phyloP scores from a whole-genome alignment of 805 yeast species.

The Candida parachauliodes region DNA sequence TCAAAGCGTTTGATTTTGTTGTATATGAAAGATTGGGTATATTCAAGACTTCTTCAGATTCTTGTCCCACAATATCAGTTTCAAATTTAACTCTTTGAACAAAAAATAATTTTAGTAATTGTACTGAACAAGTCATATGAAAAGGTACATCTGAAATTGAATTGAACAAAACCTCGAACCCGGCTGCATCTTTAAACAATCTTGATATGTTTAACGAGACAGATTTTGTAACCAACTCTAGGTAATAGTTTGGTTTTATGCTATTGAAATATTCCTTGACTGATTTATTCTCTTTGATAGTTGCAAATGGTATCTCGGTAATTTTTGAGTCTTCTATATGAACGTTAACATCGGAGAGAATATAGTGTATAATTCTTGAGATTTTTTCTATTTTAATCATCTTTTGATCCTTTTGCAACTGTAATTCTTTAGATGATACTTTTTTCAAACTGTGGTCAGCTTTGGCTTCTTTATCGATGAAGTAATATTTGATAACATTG shows the following conservation, averaged over 20 bases:
- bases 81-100: constrained; percentile 8
- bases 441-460: neutral
- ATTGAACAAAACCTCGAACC: constrained; percentile 36
- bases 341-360: constrained; percentile 22
- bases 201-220: constrained; percentile 22
- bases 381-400: constrained; percentile 9
- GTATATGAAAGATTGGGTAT: constrained; percentile 34
- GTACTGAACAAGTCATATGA: constrained; percentile 30
- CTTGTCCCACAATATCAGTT: constrained; percentile 8
- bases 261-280: constrained; percentile 20
- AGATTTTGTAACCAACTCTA: constrained; percentile 23
- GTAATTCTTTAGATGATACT: constrained; percentile 4
- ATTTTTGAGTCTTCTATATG: constrained; percentile 24
- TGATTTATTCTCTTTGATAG: constrained; percentile 18
- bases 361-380: constrained; percentile 19
- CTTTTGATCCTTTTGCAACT: neutral
- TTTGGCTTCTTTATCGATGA: constrained; percentile 2
- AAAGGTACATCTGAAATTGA: constrained; percentile 28
- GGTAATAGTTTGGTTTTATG: constrained; percentile 17
- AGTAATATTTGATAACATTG: constrained; percentile 5
- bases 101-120: constrained; percentile 26
- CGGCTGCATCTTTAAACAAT: constrained; percentile 28
- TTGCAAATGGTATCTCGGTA: constrained; percentile 28
- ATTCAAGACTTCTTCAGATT: constrained; percentile 26
- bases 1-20: constrained; percentile 32